Evolutionary conservation across 1,284 basidiomycete species (phyloP), one percentile per base, ranked within the genome.

Genomic region (Tylopilus orsonianus): DNA sequence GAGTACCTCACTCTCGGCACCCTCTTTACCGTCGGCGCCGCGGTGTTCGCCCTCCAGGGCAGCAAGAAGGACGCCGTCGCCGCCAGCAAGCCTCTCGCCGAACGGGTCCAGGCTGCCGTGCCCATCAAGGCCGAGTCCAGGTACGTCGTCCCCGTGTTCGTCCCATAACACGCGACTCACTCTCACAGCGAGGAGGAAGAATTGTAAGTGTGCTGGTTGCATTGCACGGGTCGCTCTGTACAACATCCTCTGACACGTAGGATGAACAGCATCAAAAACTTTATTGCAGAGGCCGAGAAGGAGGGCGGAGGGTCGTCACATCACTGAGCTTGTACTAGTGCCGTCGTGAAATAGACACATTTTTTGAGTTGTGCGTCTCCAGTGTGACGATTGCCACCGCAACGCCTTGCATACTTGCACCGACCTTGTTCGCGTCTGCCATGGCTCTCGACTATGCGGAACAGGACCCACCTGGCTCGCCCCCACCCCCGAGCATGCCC

Each of bases 251-350:
- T 62, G 62, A 71, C 70, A 69, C 61, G 70, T 64, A 78, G 73
- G 73, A 65, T 75, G 55, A 60, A 74, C 73, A 90, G 87, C 66
- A 88, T 90, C 71, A 75, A 77, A 67, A 80, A 81, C 45, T 90
- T 87, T 65, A 77, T 90, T 54, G 81, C 77, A 49, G 87, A 88
- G 62, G 87, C 87, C 41, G 87, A 90, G 74, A 87, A 86, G 71
- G 84, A 79, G 63, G 65, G 66, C 20, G 74, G 71, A 55, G 64
- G 51, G 44, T 65, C 62, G 6, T 64, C 60, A 44, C 65, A 64
- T 63, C 59, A 61, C 45, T 66, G 47, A 66, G 46, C 26, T 27
- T 37, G 44, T 56, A 52, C 16, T 50, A 34, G 46, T 22, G 41
- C 29, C 19, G 52, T 39, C 8, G 23, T 53, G 37, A 32, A 44